A percentile compares a stretch with the other conserved stretches of the same genome.
These are phyloP conservation scores for Pseudogymnoascus sp. DNA, from an alignment of 2,329 filamentous ascomycete genomes.

Conservation along the genomic window DNA sequence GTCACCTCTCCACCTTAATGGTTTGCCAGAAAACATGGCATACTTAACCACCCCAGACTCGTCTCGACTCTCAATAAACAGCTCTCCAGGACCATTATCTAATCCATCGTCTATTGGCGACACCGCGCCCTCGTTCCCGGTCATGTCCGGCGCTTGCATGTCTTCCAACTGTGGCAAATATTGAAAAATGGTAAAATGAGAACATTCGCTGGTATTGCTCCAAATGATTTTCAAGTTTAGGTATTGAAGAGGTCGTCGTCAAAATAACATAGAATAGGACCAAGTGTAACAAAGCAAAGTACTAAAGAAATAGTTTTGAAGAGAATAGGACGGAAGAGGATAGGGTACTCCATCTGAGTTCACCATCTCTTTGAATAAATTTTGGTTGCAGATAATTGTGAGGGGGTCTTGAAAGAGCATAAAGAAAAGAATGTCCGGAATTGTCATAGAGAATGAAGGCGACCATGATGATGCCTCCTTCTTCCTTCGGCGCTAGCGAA, in stretches of 20 bases:
- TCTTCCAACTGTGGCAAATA: background rate
- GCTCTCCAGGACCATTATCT: background rate
- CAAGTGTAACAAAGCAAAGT: conserved; percentile 6
- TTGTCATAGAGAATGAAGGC: background rate
- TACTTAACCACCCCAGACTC: background rate
- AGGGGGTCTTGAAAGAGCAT: background rate
- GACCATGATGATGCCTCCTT: background rate
- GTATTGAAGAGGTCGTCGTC: conserved; percentile 1
- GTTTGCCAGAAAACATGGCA: background rate
- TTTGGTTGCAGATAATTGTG: background rate
- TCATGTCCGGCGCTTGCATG: background rate
- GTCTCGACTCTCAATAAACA: background rate
- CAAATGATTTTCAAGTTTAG: background rate
- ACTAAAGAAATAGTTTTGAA: background rate
- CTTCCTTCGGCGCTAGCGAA: background rate
- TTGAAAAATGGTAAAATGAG: background rate
- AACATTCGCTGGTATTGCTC: background rate
- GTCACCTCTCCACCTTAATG: background rate
- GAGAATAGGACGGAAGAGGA: background rate
- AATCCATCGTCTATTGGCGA: background rate
- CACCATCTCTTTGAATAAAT: background rate
- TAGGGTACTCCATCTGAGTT: background rate
- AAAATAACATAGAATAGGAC: conserved; percentile 2
- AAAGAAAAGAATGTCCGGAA: conserved; percentile 1
- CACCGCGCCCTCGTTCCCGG: background rate